Base-by-base conservation (phyloP, 2,329 filamentous ascomycete species). In the Diaporthe destruens region DNA sequence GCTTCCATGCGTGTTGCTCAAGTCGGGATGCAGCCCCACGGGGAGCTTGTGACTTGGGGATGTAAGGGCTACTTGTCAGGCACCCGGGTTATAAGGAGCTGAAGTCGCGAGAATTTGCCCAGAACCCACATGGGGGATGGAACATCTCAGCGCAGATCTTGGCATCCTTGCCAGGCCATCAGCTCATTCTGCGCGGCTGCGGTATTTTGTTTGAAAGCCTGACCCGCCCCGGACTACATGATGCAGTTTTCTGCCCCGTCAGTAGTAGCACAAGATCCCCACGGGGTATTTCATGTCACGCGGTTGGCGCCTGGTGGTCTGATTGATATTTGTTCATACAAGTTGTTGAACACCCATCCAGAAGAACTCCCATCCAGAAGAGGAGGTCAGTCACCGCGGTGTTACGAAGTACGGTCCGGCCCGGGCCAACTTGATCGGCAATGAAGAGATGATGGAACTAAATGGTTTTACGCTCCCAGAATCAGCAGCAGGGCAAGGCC, bases 111-210 rank as follows among this genome's bases (percentile, higher is more conserved):
- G 61, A 53, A 66, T 66, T 66, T 39, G 32, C 32, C 61, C 61
- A 53, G 32, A 53, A 66, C 61, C 61, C 61, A 66, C 61, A 53
- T 11, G 25, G 47, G n/a, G 47, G 23, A 66, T 66, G 44, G 47
- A n/a, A 39, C 61, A 39, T 53, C 32, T 53, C 61, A 53, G 47
- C 61, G 61, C 20, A 66, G 61, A 53, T 53, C 61, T 53, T 66
- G 61, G 61, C 61, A 66, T 39, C 61, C 47, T 66, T 66, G 61
- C 61, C 47, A 66, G 61, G 47, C 8, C 29, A 53, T 66, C 61
- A 66, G 61, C 61, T 53, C 61, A 66, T 51, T 36, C 61, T 53
- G 36, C 20, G 36, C 25, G n/a, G 47, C 3, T 39, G 14, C 32
- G 44, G 32, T 51, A 7, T 20, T 36, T 18, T 23, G 29, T 14